Base-by-base conservation (phyloP, 139 green algal genomes). In the Parachlorella kessleri region DNA sequence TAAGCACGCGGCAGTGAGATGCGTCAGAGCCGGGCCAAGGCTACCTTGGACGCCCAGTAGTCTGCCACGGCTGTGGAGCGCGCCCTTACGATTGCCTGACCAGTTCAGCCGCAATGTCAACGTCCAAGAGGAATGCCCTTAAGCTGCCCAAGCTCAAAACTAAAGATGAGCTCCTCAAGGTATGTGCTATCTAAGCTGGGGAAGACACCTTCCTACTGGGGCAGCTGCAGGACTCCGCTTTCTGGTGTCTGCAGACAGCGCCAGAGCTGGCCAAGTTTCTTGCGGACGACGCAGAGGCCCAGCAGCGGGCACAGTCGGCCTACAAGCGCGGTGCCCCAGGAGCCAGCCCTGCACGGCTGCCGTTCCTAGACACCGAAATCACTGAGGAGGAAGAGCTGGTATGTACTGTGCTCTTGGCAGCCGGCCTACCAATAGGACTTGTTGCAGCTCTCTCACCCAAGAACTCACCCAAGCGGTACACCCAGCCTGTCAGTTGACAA, bases 141-240 rank as follows among this genome's bases (percentile, higher is more conserved):
- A 93, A 90, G 83, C 78, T 95, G 39, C 91, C 91, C 2, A 81
- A 89, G 6, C 75, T 97, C 33, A 85, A 87, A 10, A 95, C 88
- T 33, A 94, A 93, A 75, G 87, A 94, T 55, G 91, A 95, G 77
- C 87, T 97, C 18, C 83, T 95, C 1, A 93, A 95, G 89, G 92
- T 92, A 41, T 28, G 14, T n/a, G n/a, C n/a, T n/a, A n/a, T n/a
- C n/a, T n/a, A n/a, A n/a, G n/a, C n/a, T n/a, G n/a, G n/a, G n/a
- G n/a, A n/a, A n/a, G n/a, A n/a, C n/a, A n/a, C n/a, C n/a, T n/a
- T n/a, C n/a, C n/a, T n/a, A n/a, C n/a, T n/a, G n/a, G n/a, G n/a
- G 48, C 21, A 59, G 14, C 14, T 59, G 14, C 14, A 59, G 21
- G 21, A 59, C 14, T 28, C 0, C 48, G 14, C 14, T 59, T 59